Evolutionary conservation across 345 rosid species (phyloP).

Genomic region (Eutrema yunnanense): DNA sequence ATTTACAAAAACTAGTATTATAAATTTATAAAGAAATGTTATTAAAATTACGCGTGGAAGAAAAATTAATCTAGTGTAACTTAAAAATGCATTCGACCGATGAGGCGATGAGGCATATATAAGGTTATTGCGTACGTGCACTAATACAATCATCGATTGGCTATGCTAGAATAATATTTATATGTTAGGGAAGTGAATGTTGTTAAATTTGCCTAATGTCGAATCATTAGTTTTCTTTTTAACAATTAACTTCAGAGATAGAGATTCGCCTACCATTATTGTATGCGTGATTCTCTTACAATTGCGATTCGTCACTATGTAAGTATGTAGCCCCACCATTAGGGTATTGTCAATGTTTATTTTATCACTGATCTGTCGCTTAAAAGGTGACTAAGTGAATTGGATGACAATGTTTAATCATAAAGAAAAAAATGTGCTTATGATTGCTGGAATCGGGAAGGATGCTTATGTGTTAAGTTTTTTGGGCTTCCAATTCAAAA

Average conservation of each 20-base stretch:
- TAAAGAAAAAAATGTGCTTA: constrained; percentile 1
- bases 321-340: constrained; percentile 8
- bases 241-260: neutral
- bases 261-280: constrained; percentile 19
- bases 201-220: neutral
- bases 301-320: constrained; percentile 14
- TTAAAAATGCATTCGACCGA: neutral
- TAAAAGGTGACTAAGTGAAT: neutral
- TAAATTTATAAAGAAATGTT: neutral
- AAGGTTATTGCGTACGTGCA: constrained; percentile 9
- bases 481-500: no score
- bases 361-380: neutral
- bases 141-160: constrained; percentile 18
- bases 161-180: neutral
- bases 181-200: constrained; percentile 11
- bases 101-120: neutral
- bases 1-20: neutral
- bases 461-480: neutral
- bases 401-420: neutral
- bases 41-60: neutral
- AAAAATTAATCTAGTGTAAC: neutral
- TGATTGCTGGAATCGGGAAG: constrained; percentile 7
- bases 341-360: neutral
- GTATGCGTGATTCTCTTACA: constrained; percentile 14
- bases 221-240: neutral